Evolutionary conservation across 345 rosid genomes (phyloP), one percentile per base, ranked within the genome.

Genomic region (Arabis alpina): DNA sequence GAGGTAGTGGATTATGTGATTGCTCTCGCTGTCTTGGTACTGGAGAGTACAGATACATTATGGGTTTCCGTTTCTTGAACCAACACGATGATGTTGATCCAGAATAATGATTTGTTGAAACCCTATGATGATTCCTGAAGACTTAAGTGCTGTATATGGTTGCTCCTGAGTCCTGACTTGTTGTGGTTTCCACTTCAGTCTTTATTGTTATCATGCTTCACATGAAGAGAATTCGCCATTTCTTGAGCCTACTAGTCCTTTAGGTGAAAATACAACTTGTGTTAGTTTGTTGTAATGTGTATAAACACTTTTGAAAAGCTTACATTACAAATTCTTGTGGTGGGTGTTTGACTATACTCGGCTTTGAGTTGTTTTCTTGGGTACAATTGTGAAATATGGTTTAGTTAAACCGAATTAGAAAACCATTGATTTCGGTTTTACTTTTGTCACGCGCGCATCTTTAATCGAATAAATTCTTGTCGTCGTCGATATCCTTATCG

Each of bases 21-120:
- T 87, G 93, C 76, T 77, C 85, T 40, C 91, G 92, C 19, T 92
- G 96, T 77, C 82, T 85, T 16, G 93, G 93, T 51, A 86, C 93
- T 0, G 92, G 92, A 40, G 92, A 84, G 74, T 84, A 83, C 59
- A 85, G 89, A 64, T 64, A 75, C 42, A 70, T 73, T 19, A 86
- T 81, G 89, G 93, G 93, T 44, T 87, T 87, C 77, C 80, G 81
- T 10, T 87, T 89, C 79, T 79, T 83, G 75, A 77, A 82, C 49
- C 79, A 51, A 40, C 47, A 76, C 14, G 75, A 70, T 4, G 71
- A 65, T 23, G 61, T 42, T 2, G 41, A 66, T 56, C 47, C 72
- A 6, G 8, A 6, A 0, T 13, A 0, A 49, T 64, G 70, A 34
- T 34, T 28, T 1, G 4, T 1, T 3, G 32, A 28, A 34, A 0